Evolutionary conservation across 129 eudicot genomes (phyloP).

Genomic region (Chrysanthemum lavandulifolium): DNA sequence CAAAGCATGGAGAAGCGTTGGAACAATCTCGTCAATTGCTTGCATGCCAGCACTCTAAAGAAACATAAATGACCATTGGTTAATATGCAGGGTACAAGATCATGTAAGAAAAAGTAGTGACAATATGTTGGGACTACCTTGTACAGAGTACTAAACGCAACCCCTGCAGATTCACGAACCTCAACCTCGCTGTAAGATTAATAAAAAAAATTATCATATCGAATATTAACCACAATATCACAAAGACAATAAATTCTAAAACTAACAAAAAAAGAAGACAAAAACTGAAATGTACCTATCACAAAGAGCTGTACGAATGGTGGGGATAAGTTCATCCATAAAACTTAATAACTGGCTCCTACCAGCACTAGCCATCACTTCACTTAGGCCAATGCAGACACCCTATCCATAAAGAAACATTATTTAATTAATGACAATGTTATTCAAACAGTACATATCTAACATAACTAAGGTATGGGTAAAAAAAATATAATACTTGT

Average conservation of each 20-base stretch:
- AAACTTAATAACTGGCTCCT: slow-evolving; percentile 81
- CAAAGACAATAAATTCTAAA: not conserved
- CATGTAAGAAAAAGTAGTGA: not conserved
- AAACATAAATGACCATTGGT: not conserved
- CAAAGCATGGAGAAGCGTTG: slow-evolving; percentile 93
- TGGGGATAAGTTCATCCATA: slow-evolving; percentile 87
- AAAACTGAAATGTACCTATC: slow-evolving; percentile 60
- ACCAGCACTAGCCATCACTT: slow-evolving; percentile 99
- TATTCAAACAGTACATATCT: slow-evolving; percentile 1
- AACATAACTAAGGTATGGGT: not conserved
- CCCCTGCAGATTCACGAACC: slow-evolving; percentile 96
- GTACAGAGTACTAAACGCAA: slow-evolving; percentile 93
- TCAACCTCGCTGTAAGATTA: slow-evolving; percentile 49
- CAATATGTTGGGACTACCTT: slow-evolving; percentile 51
- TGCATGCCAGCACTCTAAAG: slow-evolving; percentile 97
- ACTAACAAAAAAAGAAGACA: not conserved
- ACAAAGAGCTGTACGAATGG: slow-evolving; percentile 96
- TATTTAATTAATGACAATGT: not conserved
- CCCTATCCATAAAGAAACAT: slow-evolving; percentile 49
- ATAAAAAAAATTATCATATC: slow-evolving; percentile 8
- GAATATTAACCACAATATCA: slow-evolving; percentile 2
- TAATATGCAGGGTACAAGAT: not conserved
- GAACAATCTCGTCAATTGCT: slow-evolving; percentile 98
- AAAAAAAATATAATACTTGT: slow-evolving; percentile 51
- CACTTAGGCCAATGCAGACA: slow-evolving; percentile 96